These are phyloP conservation scores for Chlorella sp. DNA, from an alignment of 139 green algal species.

Conservation along the genomic window DNA sequence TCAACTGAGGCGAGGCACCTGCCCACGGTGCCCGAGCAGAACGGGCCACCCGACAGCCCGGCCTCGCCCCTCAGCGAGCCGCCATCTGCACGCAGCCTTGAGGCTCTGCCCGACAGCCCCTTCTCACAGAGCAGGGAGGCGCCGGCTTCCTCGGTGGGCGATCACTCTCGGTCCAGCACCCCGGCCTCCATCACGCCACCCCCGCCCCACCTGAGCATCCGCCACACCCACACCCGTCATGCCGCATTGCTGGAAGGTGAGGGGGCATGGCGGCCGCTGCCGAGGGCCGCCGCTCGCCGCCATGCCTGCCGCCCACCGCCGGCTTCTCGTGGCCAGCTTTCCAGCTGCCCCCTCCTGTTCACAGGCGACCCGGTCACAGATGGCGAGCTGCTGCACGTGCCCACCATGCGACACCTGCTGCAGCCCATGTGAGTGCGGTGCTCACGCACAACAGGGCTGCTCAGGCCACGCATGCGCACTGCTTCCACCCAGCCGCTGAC, in stretches of 20 bases:
- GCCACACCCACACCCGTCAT: too few species aligned
- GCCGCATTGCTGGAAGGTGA: too few species aligned
- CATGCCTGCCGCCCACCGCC: not conserved
- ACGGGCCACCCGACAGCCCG: too few species aligned
- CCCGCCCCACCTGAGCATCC: too few species aligned
- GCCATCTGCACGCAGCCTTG: not conserved
- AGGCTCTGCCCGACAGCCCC: not conserved
- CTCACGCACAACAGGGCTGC: not conserved
- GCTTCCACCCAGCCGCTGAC: not conserved
- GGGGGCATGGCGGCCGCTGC: not conserved
- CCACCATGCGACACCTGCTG: slow-evolving; percentile 11
- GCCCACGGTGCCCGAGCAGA: too few species aligned
- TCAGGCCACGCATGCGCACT: too few species aligned
- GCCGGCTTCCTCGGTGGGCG: not conserved
- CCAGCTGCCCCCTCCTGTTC: not conserved
- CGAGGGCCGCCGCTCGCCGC: not conserved
- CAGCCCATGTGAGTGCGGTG: not conserved
- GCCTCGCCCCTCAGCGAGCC: too few species aligned
- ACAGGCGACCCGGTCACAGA: not conserved
- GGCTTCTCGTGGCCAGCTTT: not conserved
- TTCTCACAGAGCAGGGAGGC: not conserved
- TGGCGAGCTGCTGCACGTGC: not conserved
- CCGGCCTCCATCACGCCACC: too few species aligned
- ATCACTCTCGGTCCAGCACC: not conserved
- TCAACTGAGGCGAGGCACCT: too few species aligned